Conservation (phyloP, 129 eudicot species). For the Glebionis coronaria region DNA sequence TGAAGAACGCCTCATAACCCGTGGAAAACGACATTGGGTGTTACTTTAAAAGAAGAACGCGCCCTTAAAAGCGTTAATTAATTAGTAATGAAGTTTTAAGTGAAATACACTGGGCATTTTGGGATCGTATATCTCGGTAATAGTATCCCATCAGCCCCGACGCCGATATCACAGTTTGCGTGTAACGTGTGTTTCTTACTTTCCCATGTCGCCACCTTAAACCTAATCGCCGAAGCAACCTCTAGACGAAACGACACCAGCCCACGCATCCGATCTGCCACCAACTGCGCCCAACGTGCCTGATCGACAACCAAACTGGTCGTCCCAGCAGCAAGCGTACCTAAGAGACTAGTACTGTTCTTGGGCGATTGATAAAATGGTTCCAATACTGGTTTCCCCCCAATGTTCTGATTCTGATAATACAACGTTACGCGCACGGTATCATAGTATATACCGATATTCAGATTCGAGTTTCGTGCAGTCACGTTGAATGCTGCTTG, state of each 20-base stretch:
- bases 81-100: constrained; percentile 14
- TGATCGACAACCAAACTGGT: constrained; percentile 37
- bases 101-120: constrained; percentile 72
- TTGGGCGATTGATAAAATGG: constrained; percentile 75
- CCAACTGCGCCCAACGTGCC: constrained; percentile 56
- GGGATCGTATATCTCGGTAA: constrained; percentile 35
- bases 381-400: constrained; percentile 34
- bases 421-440: constrained; percentile 40
- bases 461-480: constrained; percentile 57
- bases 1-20: constrained; percentile 9
- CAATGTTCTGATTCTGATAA: constrained; percentile 56
- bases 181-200: constrained; percentile 67
- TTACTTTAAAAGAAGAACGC: constrained; percentile 3
- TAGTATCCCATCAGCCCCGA: constrained; percentile 71
- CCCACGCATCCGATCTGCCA: constrained; percentile 49
- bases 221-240: constrained; percentile 53
- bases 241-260: constrained; percentile 53
- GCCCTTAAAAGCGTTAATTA: background rate
- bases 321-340: constrained; percentile 45
- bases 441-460: constrained; percentile 60
- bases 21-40: no score
- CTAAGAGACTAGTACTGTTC: constrained; percentile 39
- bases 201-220: constrained; percentile 67
- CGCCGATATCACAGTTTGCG: constrained; percentile 58
- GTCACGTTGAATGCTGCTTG: constrained; percentile 47